Percentiles rank a stretch among this genome's conserved stretches.
Conservation (phyloP, 768 basidiomycete species). For the Agaricus bisporus region DNA sequence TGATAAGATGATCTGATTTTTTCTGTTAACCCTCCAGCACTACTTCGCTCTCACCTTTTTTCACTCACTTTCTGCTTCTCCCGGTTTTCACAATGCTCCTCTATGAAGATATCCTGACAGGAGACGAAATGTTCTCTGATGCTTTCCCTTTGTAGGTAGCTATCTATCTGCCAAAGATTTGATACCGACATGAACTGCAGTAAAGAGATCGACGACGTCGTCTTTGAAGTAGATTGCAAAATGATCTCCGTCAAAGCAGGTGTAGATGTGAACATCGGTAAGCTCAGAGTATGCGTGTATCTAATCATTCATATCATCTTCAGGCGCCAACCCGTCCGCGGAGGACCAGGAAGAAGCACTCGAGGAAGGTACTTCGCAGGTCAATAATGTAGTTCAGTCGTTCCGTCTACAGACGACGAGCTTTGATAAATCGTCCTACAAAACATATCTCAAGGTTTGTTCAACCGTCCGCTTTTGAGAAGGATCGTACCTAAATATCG, state of each 20-base stretch:
- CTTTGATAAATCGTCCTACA: conserved; percentile 91
- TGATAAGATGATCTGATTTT: conserved; percentile 22
- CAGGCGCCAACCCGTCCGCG: conserved; percentile 89
- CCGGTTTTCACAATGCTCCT: conserved; percentile 53
- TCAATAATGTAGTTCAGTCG: conserved; percentile 90
- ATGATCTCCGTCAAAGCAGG: conserved; percentile 66
- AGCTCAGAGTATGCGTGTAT: conserved; percentile 15
- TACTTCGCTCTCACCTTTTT: conserved; percentile 13
- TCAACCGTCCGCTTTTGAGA: background rate
- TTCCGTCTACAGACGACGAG: conserved; percentile 78
- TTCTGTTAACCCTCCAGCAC: conserved; percentile 2
- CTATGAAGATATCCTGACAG: conserved; percentile 65
- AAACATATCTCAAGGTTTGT: conserved; percentile 73
- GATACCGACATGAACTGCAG: conserved; percentile 30
- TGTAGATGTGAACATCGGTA: conserved; percentile 85
- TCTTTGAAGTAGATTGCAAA: conserved; percentile 83
- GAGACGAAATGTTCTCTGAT: conserved; percentile 92
- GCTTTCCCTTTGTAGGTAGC: conserved; percentile 75
- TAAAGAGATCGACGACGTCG: conserved; percentile 71
- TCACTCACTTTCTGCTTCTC: conserved; percentile 15
- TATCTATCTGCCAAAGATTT: background rate
- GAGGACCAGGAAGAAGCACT: conserved; percentile 81
- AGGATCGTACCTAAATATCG: background rate
- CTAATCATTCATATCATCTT: background rate
- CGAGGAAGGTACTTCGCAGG: conserved; percentile 67